Percentiles rank a stretch among this genome's conserved stretches.
phyloP scores from a whole-genome alignment of 176 grass and related monocot genomes.

The Secale cereale region DNA sequence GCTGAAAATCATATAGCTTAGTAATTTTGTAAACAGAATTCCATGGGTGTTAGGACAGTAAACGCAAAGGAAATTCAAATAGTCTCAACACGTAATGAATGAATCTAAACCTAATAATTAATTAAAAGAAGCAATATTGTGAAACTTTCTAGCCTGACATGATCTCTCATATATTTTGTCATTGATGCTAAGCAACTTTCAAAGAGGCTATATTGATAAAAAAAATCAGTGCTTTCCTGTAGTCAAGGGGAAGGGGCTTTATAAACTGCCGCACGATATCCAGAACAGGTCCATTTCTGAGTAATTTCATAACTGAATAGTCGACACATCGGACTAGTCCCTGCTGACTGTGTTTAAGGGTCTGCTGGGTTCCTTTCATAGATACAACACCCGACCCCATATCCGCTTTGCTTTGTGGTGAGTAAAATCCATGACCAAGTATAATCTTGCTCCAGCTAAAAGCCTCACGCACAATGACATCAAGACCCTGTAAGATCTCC shows the following conservation, averaged over 20 bases:
- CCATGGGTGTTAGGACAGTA: too few relatives aligned
- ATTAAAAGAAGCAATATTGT: too few relatives aligned
- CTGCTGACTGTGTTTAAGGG: slow-evolving; percentile 38
- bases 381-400: slow-evolving; percentile 30
- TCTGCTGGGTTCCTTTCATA: slow-evolving; percentile 50
- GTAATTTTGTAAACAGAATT: too few relatives aligned
- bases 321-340: slow-evolving; percentile 43
- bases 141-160: too few relatives aligned
- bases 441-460: slow-evolving; percentile 43
- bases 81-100: too few relatives aligned
- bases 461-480: slow-evolving; percentile 53
- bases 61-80: too few relatives aligned
- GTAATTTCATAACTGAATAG: slow-evolving; percentile 58
- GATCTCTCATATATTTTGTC: too few relatives aligned
- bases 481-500: slow-evolving; percentile 60
- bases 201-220: too few relatives aligned
- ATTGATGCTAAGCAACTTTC: too few relatives aligned
- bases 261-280: slow-evolving; percentile 5
- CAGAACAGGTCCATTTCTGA: slow-evolving; percentile 35
- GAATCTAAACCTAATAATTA: too few relatives aligned
- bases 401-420: neutral
- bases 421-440: slow-evolving; percentile 50
- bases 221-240: slow-evolving; percentile 22
- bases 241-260: neutral
- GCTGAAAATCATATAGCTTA: too few relatives aligned